phyloP scores from a whole-genome alignment of 805 yeast species.

The Saturnispora sanitii region DNA sequence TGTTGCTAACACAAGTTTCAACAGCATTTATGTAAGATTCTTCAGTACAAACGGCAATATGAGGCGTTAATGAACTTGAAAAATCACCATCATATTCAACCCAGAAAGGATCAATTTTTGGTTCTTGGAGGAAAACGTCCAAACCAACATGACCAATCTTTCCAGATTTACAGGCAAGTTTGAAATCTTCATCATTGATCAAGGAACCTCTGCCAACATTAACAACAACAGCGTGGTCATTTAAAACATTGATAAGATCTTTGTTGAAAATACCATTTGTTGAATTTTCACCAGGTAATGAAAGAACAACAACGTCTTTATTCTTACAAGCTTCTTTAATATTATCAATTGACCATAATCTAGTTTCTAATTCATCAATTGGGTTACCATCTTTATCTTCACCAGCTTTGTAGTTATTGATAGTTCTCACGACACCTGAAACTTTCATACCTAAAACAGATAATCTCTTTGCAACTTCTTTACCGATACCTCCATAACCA shows the following conservation, averaged over 20 bases:
- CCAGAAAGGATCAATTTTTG: conserved; percentile 28
- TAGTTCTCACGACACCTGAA: conserved; percentile 47
- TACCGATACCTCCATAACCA: conserved; percentile 73
- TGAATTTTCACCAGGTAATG: conserved; percentile 54
- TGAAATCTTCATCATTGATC: conserved; percentile 56
- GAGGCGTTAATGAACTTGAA: conserved; percentile 53
- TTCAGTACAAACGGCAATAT: conserved; percentile 57
- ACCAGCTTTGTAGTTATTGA: conserved; percentile 18
- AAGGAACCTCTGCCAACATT: conserved; percentile 71
- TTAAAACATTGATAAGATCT: conserved; percentile 36
- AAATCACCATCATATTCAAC: conserved; percentile 8
- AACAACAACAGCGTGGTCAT: conserved; percentile 49
- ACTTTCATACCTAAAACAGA: conserved; percentile 54
- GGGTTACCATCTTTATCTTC: conserved; percentile 27
- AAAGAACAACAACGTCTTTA: conserved; percentile 52
- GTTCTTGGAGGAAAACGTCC: conserved; percentile 66
- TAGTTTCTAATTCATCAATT: conserved; percentile 32
- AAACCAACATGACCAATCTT: conserved; percentile 57
- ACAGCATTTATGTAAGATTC: conserved; percentile 48
- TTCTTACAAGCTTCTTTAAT: conserved; percentile 30
- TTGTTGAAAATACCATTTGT: conserved; percentile 47
- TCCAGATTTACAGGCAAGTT: conserved; percentile 50
- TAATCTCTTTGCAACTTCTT: conserved; percentile 48
- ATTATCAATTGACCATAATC: conserved; percentile 34
- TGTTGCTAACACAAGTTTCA: conserved; percentile 43